phyloP scores from a whole-genome alignment of 2,329 filamentous ascomycete species.

The Pezicula neosporulosa region DNA sequence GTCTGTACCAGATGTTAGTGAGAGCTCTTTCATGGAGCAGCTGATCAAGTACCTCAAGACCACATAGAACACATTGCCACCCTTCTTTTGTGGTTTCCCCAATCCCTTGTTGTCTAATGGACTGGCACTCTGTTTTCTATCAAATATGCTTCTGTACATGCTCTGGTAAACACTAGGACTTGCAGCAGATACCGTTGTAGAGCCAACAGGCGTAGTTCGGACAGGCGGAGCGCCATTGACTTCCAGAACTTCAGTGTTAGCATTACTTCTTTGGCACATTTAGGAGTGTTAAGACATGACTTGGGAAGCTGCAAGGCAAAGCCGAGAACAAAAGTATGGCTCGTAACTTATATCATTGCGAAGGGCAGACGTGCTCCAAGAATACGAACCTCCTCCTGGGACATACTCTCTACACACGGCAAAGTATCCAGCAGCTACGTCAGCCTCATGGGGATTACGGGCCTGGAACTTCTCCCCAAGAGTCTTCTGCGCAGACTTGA shows the following conservation, averaged over 20 bases:
- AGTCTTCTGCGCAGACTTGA: constrained; percentile 58
- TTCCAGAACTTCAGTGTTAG: too few relatives aligned
- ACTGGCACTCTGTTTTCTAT: constrained; percentile 58
- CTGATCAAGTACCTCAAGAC: constrained; percentile 64
- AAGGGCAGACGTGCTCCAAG: too few relatives aligned
- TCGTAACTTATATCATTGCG: too few relatives aligned
- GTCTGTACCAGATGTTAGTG: constrained; percentile 44
- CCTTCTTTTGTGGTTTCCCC: constrained; percentile 44
- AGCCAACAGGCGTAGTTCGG: constrained; percentile 74
- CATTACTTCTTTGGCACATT: too few relatives aligned
- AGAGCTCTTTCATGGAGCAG: background rate
- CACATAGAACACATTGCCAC: constrained; percentile 89
- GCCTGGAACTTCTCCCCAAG: constrained; percentile 59
- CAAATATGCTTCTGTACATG: constrained; percentile 96
- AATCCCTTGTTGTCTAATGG: constrained; percentile 29
- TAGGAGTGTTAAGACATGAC: too few relatives aligned
- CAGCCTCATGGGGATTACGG: constrained; percentile 56
- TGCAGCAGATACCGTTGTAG: constrained; percentile 68
- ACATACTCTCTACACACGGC: constrained; percentile 93
- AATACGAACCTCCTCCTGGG: constrained; percentile 58
- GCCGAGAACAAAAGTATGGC: too few relatives aligned
- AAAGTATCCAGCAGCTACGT: constrained; percentile 88
- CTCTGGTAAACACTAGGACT: constrained; percentile 96
- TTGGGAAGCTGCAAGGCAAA: too few relatives aligned
- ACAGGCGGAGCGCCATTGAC: constrained; percentile 92